Conservation (phyloP, 78 protist genomes). For the Speleostelium caveatum region DNA sequence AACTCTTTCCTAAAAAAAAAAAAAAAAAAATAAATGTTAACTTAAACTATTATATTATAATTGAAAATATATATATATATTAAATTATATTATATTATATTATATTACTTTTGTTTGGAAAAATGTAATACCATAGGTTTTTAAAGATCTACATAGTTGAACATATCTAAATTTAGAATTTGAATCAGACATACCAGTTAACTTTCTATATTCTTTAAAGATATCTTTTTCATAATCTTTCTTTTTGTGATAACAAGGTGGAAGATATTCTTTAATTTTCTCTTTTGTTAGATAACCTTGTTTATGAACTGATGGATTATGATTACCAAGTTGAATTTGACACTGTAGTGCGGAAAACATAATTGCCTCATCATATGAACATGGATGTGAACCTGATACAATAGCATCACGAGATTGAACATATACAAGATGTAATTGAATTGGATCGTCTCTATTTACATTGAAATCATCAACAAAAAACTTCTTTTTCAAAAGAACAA, state of each 20-base stretch:
- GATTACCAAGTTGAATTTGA: slow-evolving; percentile 85
- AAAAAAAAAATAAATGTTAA: background rate
- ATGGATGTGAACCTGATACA: slow-evolving; percentile 84
- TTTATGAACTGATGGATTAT: slow-evolving; percentile 75
- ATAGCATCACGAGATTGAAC: slow-evolving; percentile 86
- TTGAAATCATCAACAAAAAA: slow-evolving; percentile 82
- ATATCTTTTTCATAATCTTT: slow-evolving; percentile 81
- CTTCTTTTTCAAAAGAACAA: slow-evolving; percentile 69
- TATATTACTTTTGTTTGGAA: slow-evolving; percentile 85
- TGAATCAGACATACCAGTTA: slow-evolving; percentile 81
- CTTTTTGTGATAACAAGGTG: slow-evolving; percentile 80
- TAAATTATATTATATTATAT: too few relatives aligned
- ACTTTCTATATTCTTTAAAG: slow-evolving; percentile 84
- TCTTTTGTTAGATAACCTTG: slow-evolving; percentile 69
- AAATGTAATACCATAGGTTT: slow-evolving; percentile 92
- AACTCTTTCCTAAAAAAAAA: slow-evolving; percentile 56
- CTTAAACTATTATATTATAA: background rate
- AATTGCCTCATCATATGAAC: slow-evolving; percentile 87
- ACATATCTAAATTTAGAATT: slow-evolving; percentile 89
- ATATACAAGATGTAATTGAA: slow-evolving; percentile 77
- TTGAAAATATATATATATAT: background rate
- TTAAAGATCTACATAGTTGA: slow-evolving; percentile 88
- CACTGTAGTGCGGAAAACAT: slow-evolving; percentile 86
- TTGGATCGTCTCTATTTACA: slow-evolving; percentile 81
- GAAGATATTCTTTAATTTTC: slow-evolving; percentile 78